These are phyloP conservation scores for Exophiala phaeomuriformis DNA, from an alignment of 2,329 filamentous ascomycete genomes.

Conservation along the genomic window DNA sequence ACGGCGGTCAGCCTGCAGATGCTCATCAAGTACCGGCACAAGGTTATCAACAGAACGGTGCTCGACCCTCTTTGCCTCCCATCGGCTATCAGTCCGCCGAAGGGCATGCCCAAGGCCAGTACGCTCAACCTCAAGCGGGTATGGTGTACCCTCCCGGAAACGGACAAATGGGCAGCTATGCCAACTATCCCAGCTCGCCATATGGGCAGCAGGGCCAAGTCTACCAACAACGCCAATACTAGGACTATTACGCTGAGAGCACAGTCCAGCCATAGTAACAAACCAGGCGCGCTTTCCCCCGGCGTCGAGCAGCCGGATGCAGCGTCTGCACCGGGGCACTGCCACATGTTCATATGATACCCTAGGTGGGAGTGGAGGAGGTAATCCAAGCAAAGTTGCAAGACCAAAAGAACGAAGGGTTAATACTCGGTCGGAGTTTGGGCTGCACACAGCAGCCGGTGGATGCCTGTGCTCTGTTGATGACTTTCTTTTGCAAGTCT, in stretches of 20 bases:
- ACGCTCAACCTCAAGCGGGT: slow-evolving; percentile 46
- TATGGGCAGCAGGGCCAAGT: slow-evolving; percentile 45
- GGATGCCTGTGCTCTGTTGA: slow-evolving; percentile 10
- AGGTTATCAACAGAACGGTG: slow-evolving; percentile 40
- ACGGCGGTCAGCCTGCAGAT: slow-evolving; percentile 44
- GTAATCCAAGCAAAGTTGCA: slow-evolving; percentile 15
- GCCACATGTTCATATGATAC: slow-evolving; percentile 27
- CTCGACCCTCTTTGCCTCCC: slow-evolving; percentile 62
- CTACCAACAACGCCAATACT: slow-evolving; percentile 46
- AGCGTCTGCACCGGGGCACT: slow-evolving; percentile 12
- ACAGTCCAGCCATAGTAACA: not conserved
- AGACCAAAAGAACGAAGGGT: slow-evolving; percentile 12
- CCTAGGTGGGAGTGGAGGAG: slow-evolving; percentile 28
- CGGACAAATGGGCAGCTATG: slow-evolving; percentile 41
- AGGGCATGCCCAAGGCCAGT: slow-evolving; percentile 52
- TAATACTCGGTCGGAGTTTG: slow-evolving; percentile 16
- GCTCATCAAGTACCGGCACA: slow-evolving; percentile 33
- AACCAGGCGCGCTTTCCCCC: slow-evolving; percentile 1
- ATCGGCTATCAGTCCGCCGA: slow-evolving; percentile 62
- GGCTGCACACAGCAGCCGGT: slow-evolving; percentile 11
- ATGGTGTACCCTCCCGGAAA: slow-evolving; percentile 43
- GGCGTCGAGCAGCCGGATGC: slow-evolving; percentile 4
- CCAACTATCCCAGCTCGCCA: slow-evolving; percentile 45
- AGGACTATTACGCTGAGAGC: not conserved
- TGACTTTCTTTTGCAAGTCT: slow-evolving; percentile 10